Evolutionary conservation across 805 yeast genomes (phyloP).

Genomic region (Lachancea kluyveri): DNA sequence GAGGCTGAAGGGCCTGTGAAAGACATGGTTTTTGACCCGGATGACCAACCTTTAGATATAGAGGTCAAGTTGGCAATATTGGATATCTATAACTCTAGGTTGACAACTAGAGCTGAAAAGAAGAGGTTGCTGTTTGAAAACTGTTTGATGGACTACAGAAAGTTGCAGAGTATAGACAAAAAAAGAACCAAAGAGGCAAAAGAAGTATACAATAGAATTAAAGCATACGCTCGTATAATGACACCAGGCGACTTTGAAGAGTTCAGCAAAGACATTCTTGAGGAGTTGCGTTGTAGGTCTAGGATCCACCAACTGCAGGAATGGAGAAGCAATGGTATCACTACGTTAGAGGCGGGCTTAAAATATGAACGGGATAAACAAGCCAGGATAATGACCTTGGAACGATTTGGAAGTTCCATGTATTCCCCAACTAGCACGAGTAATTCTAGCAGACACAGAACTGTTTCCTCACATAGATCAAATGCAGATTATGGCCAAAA

Average conservation of each 20-base stretch:
- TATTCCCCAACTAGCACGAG: conserved; percentile 21
- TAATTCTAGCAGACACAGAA: conserved; percentile 23
- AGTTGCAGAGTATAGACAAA: conserved; percentile 76
- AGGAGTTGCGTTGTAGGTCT: conserved; percentile 71
- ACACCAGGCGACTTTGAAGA: conserved; percentile 73
- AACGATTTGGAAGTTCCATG: conserved; percentile 38
- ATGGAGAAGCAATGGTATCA: conserved; percentile 88
- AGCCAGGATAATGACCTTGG: conserved; percentile 55
- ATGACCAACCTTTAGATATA: conserved; percentile 81
- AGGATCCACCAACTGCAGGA: conserved; percentile 87
- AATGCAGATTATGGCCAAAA: conserved; percentile 23
- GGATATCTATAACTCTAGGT: conserved; percentile 83
- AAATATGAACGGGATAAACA: conserved; percentile 86
- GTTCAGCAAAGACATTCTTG: conserved; percentile 65
- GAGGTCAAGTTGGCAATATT: conserved; percentile 82
- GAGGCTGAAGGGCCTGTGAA: conserved; percentile 93
- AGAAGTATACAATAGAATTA: conserved; percentile 66
- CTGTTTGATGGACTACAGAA: conserved; percentile 75
- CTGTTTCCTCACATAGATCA: conserved; percentile 24
- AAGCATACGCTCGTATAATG: conserved; percentile 77
- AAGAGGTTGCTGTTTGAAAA: conserved; percentile 77
- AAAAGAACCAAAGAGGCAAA: conserved; percentile 84
- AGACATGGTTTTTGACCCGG: conserved; percentile 93
- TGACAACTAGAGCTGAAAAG: conserved; percentile 88
- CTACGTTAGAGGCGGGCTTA: conserved; percentile 72